Base-by-base conservation (phyloP, 2,329 filamentous ascomycete genomes). In the Aspergillus caelatus region DNA sequence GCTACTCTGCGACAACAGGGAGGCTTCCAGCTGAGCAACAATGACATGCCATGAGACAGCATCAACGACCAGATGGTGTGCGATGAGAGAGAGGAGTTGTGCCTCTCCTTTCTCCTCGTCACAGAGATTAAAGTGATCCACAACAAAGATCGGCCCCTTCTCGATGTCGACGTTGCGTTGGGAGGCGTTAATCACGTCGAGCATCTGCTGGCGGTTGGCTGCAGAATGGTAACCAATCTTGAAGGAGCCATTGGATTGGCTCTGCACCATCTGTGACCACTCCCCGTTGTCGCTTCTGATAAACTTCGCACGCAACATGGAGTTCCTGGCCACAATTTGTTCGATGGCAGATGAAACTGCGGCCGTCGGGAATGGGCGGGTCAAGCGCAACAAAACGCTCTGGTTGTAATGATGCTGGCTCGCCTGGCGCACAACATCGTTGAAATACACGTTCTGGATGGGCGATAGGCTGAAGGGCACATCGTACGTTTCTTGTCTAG, bases 231-330 rank as follows among this genome's bases (percentile, higher is more conserved):
- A 60, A 53, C 32, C 32, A 36, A 54, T 30, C 7, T 53, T 54
- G 46, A 32, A 43, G 14, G 28, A 50, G 10, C 21, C 46, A 19
- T 50, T 50, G 1, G 46, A 16, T 3, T 50, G n/a, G 19, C 45
- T 36, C 14, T 34, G 19, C 21, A 64, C 48, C n/a, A 58, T n/a
- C 52, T 64, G 62, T 1, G 45, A 19, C 45, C 60, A 57, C 4
- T 60, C 43, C 7, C 61, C 57, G 4, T 52, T 34, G 16, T 32
- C 45, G 4, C 23, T 10, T 21, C 30, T 28, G 10, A 48, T 14
- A 36, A 68, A 68, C 3, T 65, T 46, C 10, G 65, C 65, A 4
- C 62, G 54, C 3, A 68, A 54, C 63, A 68, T 68, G 3, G 63
- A 53, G 46, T 69, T 63, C 5, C 58, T 41, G 9, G 28, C 9